These are phyloP conservation scores for Zymoseptoria crescenta DNA, from an alignment of 2,329 filamentous ascomycete species.

Conservation along the genomic window DNA sequence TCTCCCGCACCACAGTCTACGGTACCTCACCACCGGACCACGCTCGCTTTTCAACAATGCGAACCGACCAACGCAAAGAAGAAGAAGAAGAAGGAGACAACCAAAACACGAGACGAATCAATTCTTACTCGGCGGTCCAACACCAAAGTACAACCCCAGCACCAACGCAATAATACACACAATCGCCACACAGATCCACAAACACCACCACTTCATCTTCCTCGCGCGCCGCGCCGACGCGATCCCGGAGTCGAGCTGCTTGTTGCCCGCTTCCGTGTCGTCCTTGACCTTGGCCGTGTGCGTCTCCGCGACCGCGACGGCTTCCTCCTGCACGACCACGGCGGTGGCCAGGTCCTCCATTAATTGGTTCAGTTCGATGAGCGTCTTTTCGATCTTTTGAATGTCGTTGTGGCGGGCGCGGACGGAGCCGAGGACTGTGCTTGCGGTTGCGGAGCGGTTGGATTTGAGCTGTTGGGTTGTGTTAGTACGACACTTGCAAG, in stretches of 20 bases:
- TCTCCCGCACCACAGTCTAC: too few species aligned
- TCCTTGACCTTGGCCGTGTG: conserved; percentile 59
- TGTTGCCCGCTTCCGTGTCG: conserved; percentile 62
- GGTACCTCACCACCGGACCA: neutral
- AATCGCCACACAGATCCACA: conserved; percentile 48
- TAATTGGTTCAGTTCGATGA: conserved; percentile 60
- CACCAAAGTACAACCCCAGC: conserved; percentile 43
- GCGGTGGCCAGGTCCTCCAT: conserved; percentile 69
- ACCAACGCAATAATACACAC: conserved; percentile 43
- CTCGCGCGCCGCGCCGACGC: conserved; percentile 57
- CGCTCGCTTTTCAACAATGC: neutral
- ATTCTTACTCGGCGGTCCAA: neutral
- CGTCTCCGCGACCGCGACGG: conserved; percentile 54
- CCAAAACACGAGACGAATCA: neutral
- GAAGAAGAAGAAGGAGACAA: neutral
- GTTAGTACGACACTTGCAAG: conserved; percentile 2
- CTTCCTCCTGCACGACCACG: conserved; percentile 62
- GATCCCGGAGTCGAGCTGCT: conserved; percentile 61
- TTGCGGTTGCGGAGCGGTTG: conserved; percentile 67
- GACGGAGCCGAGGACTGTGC: conserved; percentile 66
- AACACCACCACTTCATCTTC: conserved; percentile 76
- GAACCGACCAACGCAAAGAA: neutral
- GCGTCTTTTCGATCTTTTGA: conserved; percentile 68
- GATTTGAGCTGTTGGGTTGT: conserved; percentile 53
- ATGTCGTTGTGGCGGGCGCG: conserved; percentile 78